phyloP scores from a whole-genome alignment of 192 early-diverging fungal genomes.

The Coemansia sp. region DNA sequence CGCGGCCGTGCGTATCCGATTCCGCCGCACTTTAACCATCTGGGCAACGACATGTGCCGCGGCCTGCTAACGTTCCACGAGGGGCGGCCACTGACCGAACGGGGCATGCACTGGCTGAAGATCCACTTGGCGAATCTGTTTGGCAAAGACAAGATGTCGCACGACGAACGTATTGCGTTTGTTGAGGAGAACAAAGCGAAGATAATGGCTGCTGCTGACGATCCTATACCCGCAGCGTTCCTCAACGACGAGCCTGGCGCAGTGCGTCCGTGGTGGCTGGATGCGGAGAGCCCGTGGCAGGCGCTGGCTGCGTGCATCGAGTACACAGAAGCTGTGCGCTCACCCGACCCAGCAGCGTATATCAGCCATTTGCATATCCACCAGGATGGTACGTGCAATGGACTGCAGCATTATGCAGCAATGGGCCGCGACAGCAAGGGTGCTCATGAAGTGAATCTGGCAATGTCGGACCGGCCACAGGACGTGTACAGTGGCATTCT shows the following conservation, averaged over 20 bases:
- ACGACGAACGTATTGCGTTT: conserved; percentile 77
- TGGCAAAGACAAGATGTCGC: conserved; percentile 90
- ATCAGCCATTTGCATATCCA: conserved; percentile 82
- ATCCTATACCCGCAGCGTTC: conserved; percentile 62
- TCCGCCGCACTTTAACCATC: conserved; percentile 91
- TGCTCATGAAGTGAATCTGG: conserved; percentile 85
- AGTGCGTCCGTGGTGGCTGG: conserved; percentile 79
- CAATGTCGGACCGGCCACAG: conserved; percentile 77
- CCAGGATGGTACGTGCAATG: conserved; percentile 98
- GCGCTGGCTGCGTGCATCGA: conserved; percentile 89
- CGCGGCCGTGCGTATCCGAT: conserved; percentile 97
- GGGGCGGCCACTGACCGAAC: conserved; percentile 73
- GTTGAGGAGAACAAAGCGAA: conserved; percentile 73
- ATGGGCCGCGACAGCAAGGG: conserved; percentile 88
- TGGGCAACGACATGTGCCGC: conserved; percentile 94
- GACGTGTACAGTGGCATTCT: conserved; percentile 94
- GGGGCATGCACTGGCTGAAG: conserved; percentile 88
- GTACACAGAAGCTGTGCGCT: conserved; percentile 69
- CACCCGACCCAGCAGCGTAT: conserved; percentile 69
- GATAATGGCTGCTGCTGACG: conserved; percentile 79
- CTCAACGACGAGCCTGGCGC: conserved; percentile 47
- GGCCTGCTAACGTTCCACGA: conserved; percentile 85
- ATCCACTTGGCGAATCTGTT: conserved; percentile 92
- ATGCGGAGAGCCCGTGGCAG: conserved; percentile 91
- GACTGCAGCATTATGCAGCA: conserved; percentile 97